Conservation (phyloP, 305 asterid species). For the Fraxinus platypoda region DNA sequence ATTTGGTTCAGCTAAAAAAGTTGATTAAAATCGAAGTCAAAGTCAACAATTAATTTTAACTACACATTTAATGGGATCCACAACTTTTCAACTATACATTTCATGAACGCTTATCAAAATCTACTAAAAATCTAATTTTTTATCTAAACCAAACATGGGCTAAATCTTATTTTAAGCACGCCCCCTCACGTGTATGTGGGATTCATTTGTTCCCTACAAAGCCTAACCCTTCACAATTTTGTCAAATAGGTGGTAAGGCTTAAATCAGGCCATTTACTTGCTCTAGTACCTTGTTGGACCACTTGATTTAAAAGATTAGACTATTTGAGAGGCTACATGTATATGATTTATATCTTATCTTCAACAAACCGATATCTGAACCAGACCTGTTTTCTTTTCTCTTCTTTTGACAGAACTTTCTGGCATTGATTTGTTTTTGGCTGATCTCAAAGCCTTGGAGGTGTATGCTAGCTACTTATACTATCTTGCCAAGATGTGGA, state of each 20-base stretch:
- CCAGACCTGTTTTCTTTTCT: constrained; percentile 15
- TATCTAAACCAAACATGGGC: background rate
- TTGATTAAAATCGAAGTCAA: no score
- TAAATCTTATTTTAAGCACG: background rate
- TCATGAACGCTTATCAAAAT: no score
- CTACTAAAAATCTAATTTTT: background rate
- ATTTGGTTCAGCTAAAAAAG: background rate
- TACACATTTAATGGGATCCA: no score
- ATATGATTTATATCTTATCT: background rate
- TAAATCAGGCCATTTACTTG: background rate
- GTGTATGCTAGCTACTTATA: constrained; percentile 66
- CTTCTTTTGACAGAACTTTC: constrained; percentile 61
- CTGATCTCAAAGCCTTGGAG: constrained; percentile 86
- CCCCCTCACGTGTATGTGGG: background rate
- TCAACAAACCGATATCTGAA: background rate
- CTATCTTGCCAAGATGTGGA: constrained; percentile 71
- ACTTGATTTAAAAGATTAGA: background rate
- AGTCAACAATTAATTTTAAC: background rate
- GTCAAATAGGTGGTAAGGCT: background rate
- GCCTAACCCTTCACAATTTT: background rate
- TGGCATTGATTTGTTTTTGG: constrained; percentile 71
- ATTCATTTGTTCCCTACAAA: background rate
- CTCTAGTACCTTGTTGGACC: background rate
- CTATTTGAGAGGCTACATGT: background rate
- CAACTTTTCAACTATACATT: no score